Evolutionary conservation across 768 basidiomycete species (phyloP).

Genomic region (Omphalotus guepiniiformis): DNA sequence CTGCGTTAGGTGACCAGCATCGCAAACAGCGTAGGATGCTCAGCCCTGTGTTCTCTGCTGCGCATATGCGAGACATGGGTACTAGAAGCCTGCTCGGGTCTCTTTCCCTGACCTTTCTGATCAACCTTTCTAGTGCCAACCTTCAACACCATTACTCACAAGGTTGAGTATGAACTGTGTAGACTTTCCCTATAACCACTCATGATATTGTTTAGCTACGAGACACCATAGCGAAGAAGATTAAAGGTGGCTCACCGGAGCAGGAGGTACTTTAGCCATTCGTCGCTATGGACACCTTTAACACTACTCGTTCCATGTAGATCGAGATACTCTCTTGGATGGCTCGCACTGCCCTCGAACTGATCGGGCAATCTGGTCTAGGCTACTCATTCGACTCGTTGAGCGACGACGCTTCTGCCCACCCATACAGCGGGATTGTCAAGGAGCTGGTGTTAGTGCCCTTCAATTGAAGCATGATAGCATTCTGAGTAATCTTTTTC

Average conservation of each 20-base stretch:
- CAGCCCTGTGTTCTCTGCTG: constrained; percentile 31
- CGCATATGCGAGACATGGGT: constrained; percentile 28
- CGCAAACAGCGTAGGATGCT: constrained; percentile 31
- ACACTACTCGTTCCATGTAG: constrained; percentile 7
- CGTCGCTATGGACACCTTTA: constrained; percentile 18
- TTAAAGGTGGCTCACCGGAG: not conserved
- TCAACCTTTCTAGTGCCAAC: not conserved
- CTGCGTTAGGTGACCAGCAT: constrained; percentile 17
- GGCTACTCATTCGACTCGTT: constrained; percentile 7
- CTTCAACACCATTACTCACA: constrained; percentile 3
- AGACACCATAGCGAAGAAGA: not conserved
- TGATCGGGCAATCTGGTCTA: constrained; percentile 6
- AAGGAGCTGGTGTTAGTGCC: constrained; percentile 2
- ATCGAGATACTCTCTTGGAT: constrained; percentile 16
- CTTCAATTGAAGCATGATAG: no score
- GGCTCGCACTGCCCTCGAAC: constrained; percentile 4
- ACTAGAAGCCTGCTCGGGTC: constrained; percentile 10
- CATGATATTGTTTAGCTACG: not conserved
- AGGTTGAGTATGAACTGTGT: not conserved
- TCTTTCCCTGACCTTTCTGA: not conserved
- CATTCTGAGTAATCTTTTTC: no score
- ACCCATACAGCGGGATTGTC: not conserved
- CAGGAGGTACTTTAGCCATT: constrained; percentile 15
- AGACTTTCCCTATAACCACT: not conserved
- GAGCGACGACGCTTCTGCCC: not conserved